A percentile compares a stretch with the other conserved stretches of the same genome.
Conservation (phyloP, 345 rosid genomes). For the Lepidium africanum region DNA sequence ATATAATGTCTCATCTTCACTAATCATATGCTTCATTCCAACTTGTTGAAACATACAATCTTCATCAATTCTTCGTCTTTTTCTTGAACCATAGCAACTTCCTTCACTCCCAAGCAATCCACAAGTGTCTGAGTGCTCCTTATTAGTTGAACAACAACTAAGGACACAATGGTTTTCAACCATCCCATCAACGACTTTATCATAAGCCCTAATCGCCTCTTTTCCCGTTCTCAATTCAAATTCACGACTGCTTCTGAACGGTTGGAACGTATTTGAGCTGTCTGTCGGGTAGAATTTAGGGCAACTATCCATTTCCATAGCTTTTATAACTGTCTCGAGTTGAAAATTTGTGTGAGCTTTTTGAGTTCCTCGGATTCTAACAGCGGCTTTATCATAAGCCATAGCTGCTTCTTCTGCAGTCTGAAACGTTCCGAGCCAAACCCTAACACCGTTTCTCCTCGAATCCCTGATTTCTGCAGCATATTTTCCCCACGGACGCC, state of each 20-base stretch:
- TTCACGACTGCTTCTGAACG: not conserved
- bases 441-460: constrained; percentile 55
- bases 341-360: constrained; percentile 73
- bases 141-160: not conserved
- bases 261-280: not conserved
- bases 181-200: not conserved
- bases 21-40: constrained; percentile 27
- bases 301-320: constrained; percentile 24
- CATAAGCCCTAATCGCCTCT: not conserved
- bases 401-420: constrained; percentile 88
- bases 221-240: not conserved
- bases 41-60: constrained; percentile 23
- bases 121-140: not conserved
- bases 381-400: constrained; percentile 89
- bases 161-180: not conserved
- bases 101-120: constrained; percentile 13
- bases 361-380: constrained; percentile 58
- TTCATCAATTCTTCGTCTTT: constrained; percentile 10
- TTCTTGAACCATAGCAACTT: constrained; percentile 13
- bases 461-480: constrained; percentile 91
- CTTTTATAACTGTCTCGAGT: constrained; percentile 40
- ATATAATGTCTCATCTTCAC: constrained; percentile 16
- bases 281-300: constrained; percentile 1
- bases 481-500: constrained; percentile 85
- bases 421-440: constrained; percentile 85